Conservation (phyloP, 2,329 filamentous ascomycete species). For the Xylariaceae sp. region DNA sequence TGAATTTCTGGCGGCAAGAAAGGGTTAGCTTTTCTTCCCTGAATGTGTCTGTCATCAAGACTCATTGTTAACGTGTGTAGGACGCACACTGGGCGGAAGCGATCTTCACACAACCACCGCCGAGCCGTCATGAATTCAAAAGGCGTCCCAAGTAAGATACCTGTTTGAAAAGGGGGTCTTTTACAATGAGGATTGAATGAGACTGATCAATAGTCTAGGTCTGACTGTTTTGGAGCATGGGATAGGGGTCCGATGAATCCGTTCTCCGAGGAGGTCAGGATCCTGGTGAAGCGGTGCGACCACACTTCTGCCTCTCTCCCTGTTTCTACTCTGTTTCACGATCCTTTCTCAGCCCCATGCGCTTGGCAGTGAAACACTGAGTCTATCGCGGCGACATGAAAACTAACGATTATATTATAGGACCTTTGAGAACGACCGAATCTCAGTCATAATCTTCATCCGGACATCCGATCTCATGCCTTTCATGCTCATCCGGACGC, state of each 20-base stretch:
- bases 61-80: slow-evolving; percentile 30
- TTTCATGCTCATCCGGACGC: slow-evolving; percentile 43
- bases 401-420: slow-evolving; percentile 30
- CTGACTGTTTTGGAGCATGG: slow-evolving; percentile 27
- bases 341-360: not conserved
- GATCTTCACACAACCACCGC: slow-evolving; percentile 52
- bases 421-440: slow-evolving; percentile 49
- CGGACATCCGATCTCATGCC: slow-evolving; percentile 40
- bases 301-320: not conserved
- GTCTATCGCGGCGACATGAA: not conserved
- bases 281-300: slow-evolving; percentile 51
- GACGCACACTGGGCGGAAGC: slow-evolving; percentile 55
- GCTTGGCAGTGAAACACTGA: not conserved
- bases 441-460: slow-evolving; percentile 50
- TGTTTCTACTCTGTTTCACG: not conserved
- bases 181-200: not conserved
- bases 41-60: not conserved
- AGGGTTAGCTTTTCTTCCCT: slow-evolving; percentile 20
- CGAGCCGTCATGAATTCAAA: slow-evolving; percentile 46
- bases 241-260: slow-evolving; percentile 36
- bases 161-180: too few relatives aligned
- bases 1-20: slow-evolving; percentile 29
- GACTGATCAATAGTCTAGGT: slow-evolving; percentile 13
- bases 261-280: slow-evolving; percentile 44
- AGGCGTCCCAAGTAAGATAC: slow-evolving; percentile 35